Evolutionary conservation across 179 eudicot species (phyloP).

Genomic region (Pouteria campechiana): DNA sequence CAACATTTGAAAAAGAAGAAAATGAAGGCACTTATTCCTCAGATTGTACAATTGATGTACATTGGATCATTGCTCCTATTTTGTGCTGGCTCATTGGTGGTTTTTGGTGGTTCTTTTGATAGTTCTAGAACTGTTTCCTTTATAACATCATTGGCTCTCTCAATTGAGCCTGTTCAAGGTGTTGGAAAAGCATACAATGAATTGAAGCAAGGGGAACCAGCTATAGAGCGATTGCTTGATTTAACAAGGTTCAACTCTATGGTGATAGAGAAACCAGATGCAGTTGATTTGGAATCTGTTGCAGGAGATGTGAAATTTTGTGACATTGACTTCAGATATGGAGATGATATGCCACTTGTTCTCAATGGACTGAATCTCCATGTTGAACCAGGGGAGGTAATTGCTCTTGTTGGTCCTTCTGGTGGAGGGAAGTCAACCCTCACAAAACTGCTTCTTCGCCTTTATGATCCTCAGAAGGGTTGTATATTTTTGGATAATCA

Average conservation of each 20-base stretch:
- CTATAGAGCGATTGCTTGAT: slow-evolving; percentile 80
- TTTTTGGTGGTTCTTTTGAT: slow-evolving; percentile 48
- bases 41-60: slow-evolving; percentile 62
- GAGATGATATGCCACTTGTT: slow-evolving; percentile 48
- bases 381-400: slow-evolving; percentile 75
- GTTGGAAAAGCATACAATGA: slow-evolving; percentile 96
- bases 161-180: slow-evolving; percentile 89
- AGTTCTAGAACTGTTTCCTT: slow-evolving; percentile 53
- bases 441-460: slow-evolving; percentile 88
- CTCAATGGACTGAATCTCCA: slow-evolving; percentile 63
- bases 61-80: slow-evolving; percentile 51
- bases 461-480: slow-evolving; percentile 85
- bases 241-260: slow-evolving; percentile 56
- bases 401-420: slow-evolving; percentile 95
- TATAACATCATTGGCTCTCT: slow-evolving; percentile 66
- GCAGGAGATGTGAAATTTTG: slow-evolving; percentile 60
- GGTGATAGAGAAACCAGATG: slow-evolving; percentile 60
- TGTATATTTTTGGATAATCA: slow-evolving; percentile 54
- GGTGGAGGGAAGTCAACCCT: slow-evolving; percentile 98
- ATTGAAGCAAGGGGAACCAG: slow-evolving; percentile 93
- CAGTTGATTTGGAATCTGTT: slow-evolving; percentile 44
- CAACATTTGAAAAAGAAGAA: slow-evolving; percentile 54
- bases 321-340: slow-evolving; percentile 55
- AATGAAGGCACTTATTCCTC: slow-evolving; percentile 87
- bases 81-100: slow-evolving; percentile 48